These are phyloP conservation scores for Diaporthe sp. DNA, from an alignment of 2,329 filamentous ascomycete genomes.

Conservation along the genomic window DNA sequence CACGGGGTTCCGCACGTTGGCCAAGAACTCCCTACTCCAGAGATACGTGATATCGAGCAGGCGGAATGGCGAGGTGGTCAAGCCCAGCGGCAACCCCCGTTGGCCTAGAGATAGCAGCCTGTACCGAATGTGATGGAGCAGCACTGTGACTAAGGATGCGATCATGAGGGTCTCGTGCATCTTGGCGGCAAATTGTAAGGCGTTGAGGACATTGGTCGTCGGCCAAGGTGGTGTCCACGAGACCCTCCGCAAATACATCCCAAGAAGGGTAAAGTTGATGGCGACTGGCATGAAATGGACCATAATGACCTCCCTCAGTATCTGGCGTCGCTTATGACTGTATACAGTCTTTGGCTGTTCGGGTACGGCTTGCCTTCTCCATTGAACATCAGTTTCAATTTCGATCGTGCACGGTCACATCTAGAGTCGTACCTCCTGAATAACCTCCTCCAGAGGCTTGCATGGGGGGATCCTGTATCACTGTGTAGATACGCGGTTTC, in stretches of 20 bases:
- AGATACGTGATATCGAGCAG: neutral
- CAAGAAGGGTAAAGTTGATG: neutral
- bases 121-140: neutral
- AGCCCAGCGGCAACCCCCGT: neutral
- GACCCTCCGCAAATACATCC: neutral
- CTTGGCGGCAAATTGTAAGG: neutral
- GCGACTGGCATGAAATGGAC: neutral
- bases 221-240: neutral
- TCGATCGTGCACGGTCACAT: neutral
- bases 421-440: neutral
- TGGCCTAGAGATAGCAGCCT: neutral
- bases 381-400: neutral
- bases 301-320: neutral
- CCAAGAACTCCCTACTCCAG: neutral
- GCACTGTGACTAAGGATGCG: neutral
- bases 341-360: neutral
- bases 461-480: neutral
- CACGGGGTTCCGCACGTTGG: too few relatives aligned
- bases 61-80: neutral
- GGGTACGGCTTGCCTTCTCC: rapidly evolving
- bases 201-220: neutral
- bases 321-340: neutral
- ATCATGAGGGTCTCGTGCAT: neutral
- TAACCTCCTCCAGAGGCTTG: neutral
- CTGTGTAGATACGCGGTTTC: neutral